Evolutionary conservation across 1,284 basidiomycete species (phyloP), one percentile per base, ranked within the genome.

Genomic region (Ustilago sp.): DNA sequence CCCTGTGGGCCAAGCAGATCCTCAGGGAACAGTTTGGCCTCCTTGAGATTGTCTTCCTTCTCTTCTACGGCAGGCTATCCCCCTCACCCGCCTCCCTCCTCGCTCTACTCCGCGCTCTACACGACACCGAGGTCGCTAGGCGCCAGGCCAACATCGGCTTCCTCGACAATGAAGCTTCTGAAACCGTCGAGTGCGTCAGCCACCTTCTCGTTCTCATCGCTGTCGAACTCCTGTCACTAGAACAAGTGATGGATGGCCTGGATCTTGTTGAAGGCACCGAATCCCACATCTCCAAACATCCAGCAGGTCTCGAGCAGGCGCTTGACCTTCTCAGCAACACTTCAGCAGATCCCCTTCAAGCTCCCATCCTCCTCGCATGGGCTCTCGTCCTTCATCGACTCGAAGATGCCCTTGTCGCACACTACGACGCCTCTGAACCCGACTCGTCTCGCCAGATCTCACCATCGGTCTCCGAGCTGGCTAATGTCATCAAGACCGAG

Each of bases 1-100:
- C 91, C 4, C 87, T 88, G 43, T 93, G 93, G 91, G 92, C 91
- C 19, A 94, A 93, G 84, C 93, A 94, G 82, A 91, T 91, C 78
- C 84, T 90, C 19, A 90, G 90, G 80, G 92, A 94, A 83, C 94
- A 95, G 82, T 88, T 94, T 35, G 90, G 91, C 8, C 85, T 94
- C 28, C 87, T 95, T 52, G 94, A 95, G 80, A 90, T 94, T 39
- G 88, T 94, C 36, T 95, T 95, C 84, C 93, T 93, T 89, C 89
- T 91, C 3, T 91, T 93, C 90, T 94, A 92, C 90, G 90, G 90
- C n/a, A 91, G 91, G 68, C 90, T 91, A 8, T 87, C 91, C 0
- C 91, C 92, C 75, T 89, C 88, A 41, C 92, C 91, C 2, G 86
- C 88, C 2, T 85, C 92, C 63, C 90, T 93, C 34, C 87, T 89